Base-by-base conservation (phyloP, 2,329 filamentous ascomycete species). In the Dothideomycetidae sp. region DNA sequence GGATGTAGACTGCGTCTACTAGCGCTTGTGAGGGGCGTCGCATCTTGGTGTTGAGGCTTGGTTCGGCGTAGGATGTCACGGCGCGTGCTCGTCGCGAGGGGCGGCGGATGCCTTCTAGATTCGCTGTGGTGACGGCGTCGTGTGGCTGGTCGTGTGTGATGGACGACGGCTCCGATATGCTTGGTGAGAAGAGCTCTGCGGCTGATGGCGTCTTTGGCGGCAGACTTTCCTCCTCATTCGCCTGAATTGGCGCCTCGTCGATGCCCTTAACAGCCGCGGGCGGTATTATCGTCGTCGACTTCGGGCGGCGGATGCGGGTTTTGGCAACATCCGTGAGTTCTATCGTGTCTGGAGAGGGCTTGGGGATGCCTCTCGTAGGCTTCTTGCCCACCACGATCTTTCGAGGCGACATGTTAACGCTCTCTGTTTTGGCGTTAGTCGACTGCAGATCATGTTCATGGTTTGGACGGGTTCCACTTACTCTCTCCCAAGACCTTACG, bases 1-100 rank as follows among this genome's bases (percentile, higher is more conserved):
- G 32, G 0, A 12, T 19, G 5, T 31, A 46, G 4, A 68, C 55
- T 2, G 64, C 64, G 45, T 67, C 63, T 2, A 60, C 59, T 37
- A 66, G 50, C 35, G 63, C 56, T 43, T 64, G 63, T 34, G 55
- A 56, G 1, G 64, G 62, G 16, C 65, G 56, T 13, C 65, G 55
- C 63, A 68, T 67, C 46, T 68, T 68, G 11, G 56, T 59, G 31
- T 55, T 54, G 11, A 68, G 50, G 33, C 56, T 64, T 2, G 65
- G 65, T 43, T 67, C 64, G 10, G 64, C 63, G 42, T 67, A 67
- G 49, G 60, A 66, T 33, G 67, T 63, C 21, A 60, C 56, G 12
- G 60, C 51, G 15, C 64, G 55, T 10, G 62, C 62, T 41, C 65
- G 56, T 39, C 65, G 55, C 2, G 59, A 62, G 9, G 63, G 59